Conservation (phyloP, 2,329 filamentous ascomycete genomes). For the Pseudogymnoascus sp. region DNA sequence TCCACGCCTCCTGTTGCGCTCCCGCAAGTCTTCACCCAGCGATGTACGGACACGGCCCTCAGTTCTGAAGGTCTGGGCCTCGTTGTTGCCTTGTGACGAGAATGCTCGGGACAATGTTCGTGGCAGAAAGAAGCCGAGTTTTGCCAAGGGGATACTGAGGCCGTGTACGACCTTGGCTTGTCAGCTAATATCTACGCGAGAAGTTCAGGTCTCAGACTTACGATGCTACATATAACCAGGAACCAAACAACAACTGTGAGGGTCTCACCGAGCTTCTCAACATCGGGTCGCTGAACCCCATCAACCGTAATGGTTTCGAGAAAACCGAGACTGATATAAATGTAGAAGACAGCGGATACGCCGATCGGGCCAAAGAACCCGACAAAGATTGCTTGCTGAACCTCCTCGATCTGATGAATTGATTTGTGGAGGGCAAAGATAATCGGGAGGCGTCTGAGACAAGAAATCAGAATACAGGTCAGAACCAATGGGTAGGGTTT, state of each 20-base stretch:
- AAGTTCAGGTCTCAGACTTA: slow-evolving; percentile 37
- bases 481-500: slow-evolving; percentile 61
- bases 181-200: background rate
- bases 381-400: slow-evolving; percentile 71
- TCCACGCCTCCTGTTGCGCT: slow-evolving; percentile 14
- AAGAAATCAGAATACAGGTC: slow-evolving; percentile 63
- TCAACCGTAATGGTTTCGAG: slow-evolving; percentile 45
- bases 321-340: slow-evolving; percentile 74
- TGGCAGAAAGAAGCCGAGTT: slow-evolving; percentile 52
- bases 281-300: slow-evolving; percentile 55
- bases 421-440: slow-evolving; percentile 64
- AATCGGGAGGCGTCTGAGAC: slow-evolving; percentile 61
- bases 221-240: slow-evolving; percentile 70
- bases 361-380: slow-evolving; percentile 93
- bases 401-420: slow-evolving; percentile 70
- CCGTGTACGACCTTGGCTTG: slow-evolving; percentile 62
- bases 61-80: slow-evolving; percentile 14
- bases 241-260: slow-evolving; percentile 79
- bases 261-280: slow-evolving; percentile 54
- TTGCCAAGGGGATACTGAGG: slow-evolving; percentile 68
- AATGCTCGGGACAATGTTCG: slow-evolving; percentile 49
- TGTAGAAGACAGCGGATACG: slow-evolving; percentile 85
- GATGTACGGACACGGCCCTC: slow-evolving; percentile 13
- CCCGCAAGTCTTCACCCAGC: slow-evolving; percentile 17
- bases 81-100: slow-evolving; percentile 18